Evolutionary conservation across 1,284 basidiomycete genomes (phyloP).

Genomic region (Leccinum griseonigrum): DNA sequence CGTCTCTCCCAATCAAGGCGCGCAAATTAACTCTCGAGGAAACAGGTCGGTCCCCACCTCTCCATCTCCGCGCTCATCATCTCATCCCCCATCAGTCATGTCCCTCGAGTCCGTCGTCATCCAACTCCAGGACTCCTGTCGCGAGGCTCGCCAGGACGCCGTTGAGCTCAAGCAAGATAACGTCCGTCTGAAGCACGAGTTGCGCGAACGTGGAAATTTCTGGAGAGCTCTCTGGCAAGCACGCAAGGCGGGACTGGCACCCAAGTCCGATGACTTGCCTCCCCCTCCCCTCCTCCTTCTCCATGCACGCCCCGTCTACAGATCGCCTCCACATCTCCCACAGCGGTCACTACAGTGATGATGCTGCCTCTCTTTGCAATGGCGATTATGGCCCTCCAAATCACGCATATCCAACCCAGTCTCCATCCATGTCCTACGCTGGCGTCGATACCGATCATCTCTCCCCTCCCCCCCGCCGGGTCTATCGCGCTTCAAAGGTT

Average conservation of each 20-base stretch:
- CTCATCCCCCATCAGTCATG: slow-evolving; percentile 44
- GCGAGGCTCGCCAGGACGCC: slow-evolving; percentile 59
- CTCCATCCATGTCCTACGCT: slow-evolving; percentile 46
- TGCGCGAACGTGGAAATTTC: slow-evolving; percentile 67
- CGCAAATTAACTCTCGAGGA: slow-evolving; percentile 87
- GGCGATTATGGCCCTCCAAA: slow-evolving; percentile 40
- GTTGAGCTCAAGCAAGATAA: slow-evolving; percentile 63
- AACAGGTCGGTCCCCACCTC: slow-evolving; percentile 54
- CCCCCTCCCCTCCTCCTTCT: slow-evolving; percentile 46
- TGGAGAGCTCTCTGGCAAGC: slow-evolving; percentile 65
- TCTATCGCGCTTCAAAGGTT: slow-evolving; percentile 51
- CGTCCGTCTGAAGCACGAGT: slow-evolving; percentile 56
- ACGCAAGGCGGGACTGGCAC: slow-evolving; percentile 50
- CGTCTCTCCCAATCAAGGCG: slow-evolving; percentile 53
- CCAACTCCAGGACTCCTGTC: slow-evolving; percentile 76
- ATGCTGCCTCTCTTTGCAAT: slow-evolving; percentile 42
- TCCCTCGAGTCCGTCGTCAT: slow-evolving; percentile 78
- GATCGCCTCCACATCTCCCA: slow-evolving; percentile 30
- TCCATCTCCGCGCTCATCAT: slow-evolving; percentile 20
- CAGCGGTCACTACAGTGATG: slow-evolving; percentile 42
- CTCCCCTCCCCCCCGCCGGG: slow-evolving; percentile 33
- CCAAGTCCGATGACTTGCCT: slow-evolving; percentile 57
- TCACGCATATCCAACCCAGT: slow-evolving; percentile 44
- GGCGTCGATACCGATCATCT: slow-evolving; percentile 38
- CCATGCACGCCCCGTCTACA: slow-evolving; percentile 23